Evolutionary conservation across 2,329 filamentous ascomycete genomes (phyloP).

Genomic region (Cordyceps javanica): DNA sequence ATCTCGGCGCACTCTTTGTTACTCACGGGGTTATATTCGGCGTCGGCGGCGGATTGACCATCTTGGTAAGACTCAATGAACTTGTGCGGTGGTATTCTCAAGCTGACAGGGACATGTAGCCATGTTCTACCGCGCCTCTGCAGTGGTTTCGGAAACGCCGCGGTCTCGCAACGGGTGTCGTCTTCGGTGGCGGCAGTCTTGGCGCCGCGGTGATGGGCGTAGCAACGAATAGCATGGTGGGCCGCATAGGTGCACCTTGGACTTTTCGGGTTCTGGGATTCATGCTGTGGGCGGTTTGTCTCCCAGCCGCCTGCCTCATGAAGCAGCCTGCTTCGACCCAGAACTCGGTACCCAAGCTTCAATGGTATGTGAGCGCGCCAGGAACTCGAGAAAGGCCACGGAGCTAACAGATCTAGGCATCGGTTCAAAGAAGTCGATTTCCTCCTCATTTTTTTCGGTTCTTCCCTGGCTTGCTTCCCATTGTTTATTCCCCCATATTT

Average conservation of each 20-base stretch:
- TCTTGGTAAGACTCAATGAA: slow-evolving; percentile 17
- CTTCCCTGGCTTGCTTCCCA: slow-evolving; percentile 20
- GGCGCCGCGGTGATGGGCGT: slow-evolving; percentile 24
- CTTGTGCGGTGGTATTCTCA: accelerated
- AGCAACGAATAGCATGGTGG: slow-evolving; percentile 18
- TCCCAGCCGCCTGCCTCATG: slow-evolving; percentile 22
- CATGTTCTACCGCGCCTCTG: slow-evolving; percentile 22
- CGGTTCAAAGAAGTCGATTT: slow-evolving; percentile 21
- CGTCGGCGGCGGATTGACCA: slow-evolving; percentile 21
- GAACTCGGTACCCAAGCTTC: slow-evolving; percentile 16
- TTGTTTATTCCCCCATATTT: slow-evolving; percentile 25
- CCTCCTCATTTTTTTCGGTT: slow-evolving; percentile 19
- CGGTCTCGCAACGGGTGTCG: slow-evolving; percentile 23
- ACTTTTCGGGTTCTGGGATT: slow-evolving; percentile 23
- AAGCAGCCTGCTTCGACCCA: slow-evolving; percentile 13
- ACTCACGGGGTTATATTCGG: slow-evolving; percentile 23
- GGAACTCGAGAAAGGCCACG: background rate
- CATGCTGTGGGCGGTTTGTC: slow-evolving; percentile 23
- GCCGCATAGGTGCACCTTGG: slow-evolving; percentile 20
- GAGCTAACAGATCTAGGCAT: slow-evolving; percentile 16
- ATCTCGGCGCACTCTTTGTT: slow-evolving; percentile 20
- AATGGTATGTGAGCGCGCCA: slow-evolving; percentile 19
- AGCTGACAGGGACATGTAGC: slow-evolving; percentile 10
- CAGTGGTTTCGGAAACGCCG: slow-evolving; percentile 22
- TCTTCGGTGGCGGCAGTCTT: slow-evolving; percentile 23